A percentile compares a stretch with the other conserved stretches of the same genome.
Evolutionary conservation across 78 protist species (phyloP).

Genomic region (Protostelium mycophagum): DNA sequence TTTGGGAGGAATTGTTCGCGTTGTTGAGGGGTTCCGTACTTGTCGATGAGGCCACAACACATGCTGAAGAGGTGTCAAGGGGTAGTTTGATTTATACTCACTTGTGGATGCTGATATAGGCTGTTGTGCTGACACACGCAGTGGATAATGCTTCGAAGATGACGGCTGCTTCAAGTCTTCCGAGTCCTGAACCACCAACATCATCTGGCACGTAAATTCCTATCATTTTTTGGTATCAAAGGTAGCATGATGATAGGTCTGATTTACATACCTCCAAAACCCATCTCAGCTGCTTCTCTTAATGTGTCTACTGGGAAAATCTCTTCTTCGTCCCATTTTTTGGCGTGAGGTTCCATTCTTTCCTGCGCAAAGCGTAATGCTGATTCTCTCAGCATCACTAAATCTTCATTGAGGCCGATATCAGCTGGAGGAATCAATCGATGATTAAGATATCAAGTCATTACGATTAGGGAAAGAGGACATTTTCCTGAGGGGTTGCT

Average conservation of each 20-base stretch:
- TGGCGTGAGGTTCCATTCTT: slow-evolving; percentile 66
- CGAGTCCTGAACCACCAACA: slow-evolving; percentile 75
- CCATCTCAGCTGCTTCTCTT: slow-evolving; percentile 74
- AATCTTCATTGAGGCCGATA: not conserved
- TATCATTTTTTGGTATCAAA: not conserved
- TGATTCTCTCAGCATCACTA: not conserved
- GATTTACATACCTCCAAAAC: slow-evolving; percentile 73
- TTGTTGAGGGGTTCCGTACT: slow-evolving; percentile 71
- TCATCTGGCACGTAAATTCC: slow-evolving; percentile 68
- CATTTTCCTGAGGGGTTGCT: too few relatives aligned
- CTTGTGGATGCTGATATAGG: slow-evolving; percentile 86
- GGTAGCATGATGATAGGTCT: not conserved
- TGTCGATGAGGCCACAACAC: slow-evolving; percentile 87
- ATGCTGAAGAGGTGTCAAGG: slow-evolving; percentile 7
- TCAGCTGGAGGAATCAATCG: not conserved
- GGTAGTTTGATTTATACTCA: not conserved
- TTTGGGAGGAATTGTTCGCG: slow-evolving; percentile 59
- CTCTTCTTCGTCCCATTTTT: slow-evolving; percentile 77
- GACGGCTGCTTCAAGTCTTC: slow-evolving; percentile 74
- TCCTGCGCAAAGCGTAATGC: slow-evolving; percentile 61
- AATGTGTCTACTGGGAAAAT: slow-evolving; percentile 54
- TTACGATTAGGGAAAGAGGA: too few relatives aligned
- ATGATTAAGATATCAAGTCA: not conserved
- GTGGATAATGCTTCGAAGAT: slow-evolving; percentile 75
- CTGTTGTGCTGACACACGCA: slow-evolving; percentile 82